phyloP scores from a whole-genome alignment of 192 early-diverging fungal genomes.

The Phycomyces blakesleeanus region DNA sequence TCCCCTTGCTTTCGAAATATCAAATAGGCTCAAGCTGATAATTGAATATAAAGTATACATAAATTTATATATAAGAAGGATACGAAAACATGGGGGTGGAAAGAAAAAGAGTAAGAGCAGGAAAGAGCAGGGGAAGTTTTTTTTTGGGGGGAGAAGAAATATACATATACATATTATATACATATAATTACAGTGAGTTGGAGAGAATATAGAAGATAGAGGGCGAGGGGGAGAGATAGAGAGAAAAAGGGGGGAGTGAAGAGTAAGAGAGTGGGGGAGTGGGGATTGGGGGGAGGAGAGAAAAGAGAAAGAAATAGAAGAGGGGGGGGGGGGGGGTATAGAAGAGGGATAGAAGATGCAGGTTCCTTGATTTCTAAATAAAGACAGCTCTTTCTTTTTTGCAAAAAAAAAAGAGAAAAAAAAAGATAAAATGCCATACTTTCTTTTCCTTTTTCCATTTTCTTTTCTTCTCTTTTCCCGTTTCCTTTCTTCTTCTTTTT shows the following conservation, averaged over 20 bases:
- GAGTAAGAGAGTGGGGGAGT: background rate
- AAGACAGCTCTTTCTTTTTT: constrained; percentile 1
- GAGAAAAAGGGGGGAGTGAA: background rate
- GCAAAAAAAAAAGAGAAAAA: constrained; percentile 3
- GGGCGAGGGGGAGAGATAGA: too few species aligned
- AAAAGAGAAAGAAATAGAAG: too few species aligned
- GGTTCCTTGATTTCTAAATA: background rate
- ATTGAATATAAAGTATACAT: background rate
- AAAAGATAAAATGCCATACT: background rate
- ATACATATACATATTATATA: too few species aligned
- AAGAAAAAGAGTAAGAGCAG: too few species aligned
- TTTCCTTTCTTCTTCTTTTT: constrained; percentile 4
- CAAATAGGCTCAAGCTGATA: background rate
- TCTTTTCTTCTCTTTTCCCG: constrained; percentile 7
- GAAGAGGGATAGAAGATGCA: background rate
- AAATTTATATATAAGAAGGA: background rate
- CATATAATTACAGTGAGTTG: too few species aligned
- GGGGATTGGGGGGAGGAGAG: background rate
- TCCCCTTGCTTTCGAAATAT: background rate
- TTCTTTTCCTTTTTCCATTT: constrained; percentile 5
- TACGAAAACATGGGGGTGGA: background rate
- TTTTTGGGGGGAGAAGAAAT: too few species aligned
- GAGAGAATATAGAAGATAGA: too few species aligned
- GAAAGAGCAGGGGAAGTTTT: background rate
- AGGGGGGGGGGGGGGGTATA: background rate